Evolutionary conservation across 108 stramenopile species (phyloP), one percentile per base, ranked within the genome.

Genomic region (Nitzschia sp.): DNA sequence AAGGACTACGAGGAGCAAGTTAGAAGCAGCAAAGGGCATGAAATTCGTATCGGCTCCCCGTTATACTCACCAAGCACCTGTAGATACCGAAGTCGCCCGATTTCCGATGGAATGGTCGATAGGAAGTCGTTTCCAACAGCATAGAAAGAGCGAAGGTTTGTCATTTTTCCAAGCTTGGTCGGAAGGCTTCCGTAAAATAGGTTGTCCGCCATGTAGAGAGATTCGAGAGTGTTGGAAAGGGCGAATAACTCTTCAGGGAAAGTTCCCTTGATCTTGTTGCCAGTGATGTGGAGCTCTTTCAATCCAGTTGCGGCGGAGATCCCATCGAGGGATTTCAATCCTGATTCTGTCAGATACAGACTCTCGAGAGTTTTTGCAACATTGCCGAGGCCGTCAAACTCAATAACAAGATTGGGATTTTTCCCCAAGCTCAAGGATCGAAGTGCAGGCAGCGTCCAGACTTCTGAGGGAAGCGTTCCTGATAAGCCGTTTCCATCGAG

Each of bases 171-270:
- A 64, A 89, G 69, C 31, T 74, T 57, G 3, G 75, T 69, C 34
- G 82, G 83, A 34, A 89, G 53, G 32, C 85, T 61, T 0, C 88
- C 88, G 23, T 80, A 67, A 62, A 89, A 86, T 9, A 78, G 77
- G 73, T 89, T 89, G 71, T 77, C 78, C 2, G 77, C 70, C 33
- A 89, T 78, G 70, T 75, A 75, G 3, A 87, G 59, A 23, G 59
- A 51, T 51, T 85, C 73, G 18, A 87, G 72, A 1, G 81, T 77
- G 65, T 74, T 67, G 34, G 71, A 51, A 26, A 87, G 74, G 31
- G 75, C 53, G 26, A 87, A 80, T n/a, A 87, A 54, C 46, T 84
- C 83, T 13, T 67, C 62, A 18, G 86, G 86, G 25, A 87, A 76
- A 30, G 76, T 62, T 2, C 71, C 61, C 6, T 72, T 72, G 1